These are phyloP conservation scores for Bathelium albidoporum DNA, from an alignment of 495 filamentous ascomycete genomes.

Conservation along the genomic window DNA sequence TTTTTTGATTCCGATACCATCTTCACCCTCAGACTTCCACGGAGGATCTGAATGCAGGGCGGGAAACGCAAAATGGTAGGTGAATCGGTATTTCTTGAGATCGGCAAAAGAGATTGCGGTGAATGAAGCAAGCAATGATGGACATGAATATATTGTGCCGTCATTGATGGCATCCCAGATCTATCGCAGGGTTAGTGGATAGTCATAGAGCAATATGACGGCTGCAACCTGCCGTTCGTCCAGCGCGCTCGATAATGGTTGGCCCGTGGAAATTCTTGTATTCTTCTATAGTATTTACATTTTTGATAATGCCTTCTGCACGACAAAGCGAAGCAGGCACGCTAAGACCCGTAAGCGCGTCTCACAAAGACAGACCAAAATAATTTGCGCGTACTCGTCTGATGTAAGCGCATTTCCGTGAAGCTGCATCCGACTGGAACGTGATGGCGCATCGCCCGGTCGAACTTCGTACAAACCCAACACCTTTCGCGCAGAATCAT, in stretches of 20 bases:
- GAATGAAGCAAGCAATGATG: slow-evolving; percentile 82
- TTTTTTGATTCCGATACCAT: slow-evolving; percentile 29
- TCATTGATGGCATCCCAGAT: slow-evolving; percentile 97
- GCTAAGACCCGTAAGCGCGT: not conserved
- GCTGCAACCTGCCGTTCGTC: slow-evolving; percentile 52
- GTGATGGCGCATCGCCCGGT: slow-evolving; percentile 51
- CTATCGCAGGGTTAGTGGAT: slow-evolving; percentile 33
- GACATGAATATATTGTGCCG: slow-evolving; percentile 87
- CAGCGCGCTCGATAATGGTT: slow-evolving; percentile 60
- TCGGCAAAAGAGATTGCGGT: slow-evolving; percentile 87
- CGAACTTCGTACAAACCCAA: slow-evolving; percentile 87
- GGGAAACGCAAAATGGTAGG: slow-evolving; percentile 91
- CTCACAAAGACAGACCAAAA: not conserved
- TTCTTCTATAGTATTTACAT: slow-evolving; percentile 92
- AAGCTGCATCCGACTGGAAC: slow-evolving; percentile 77
- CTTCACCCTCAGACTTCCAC: slow-evolving; percentile 47
- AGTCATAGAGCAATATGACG: not conserved
- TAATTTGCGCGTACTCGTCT: slow-evolving; percentile 51
- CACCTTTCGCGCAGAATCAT: slow-evolving; percentile 77
- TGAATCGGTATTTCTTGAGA: slow-evolving; percentile 90
- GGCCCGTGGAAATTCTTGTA: slow-evolving; percentile 68
- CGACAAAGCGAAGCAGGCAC: slow-evolving; percentile 43
- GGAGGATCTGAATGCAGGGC: slow-evolving; percentile 77
- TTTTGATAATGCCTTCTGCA: slow-evolving; percentile 88
- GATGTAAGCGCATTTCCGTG: slow-evolving; percentile 74